These are phyloP conservation scores for Acephala macrosclerotiorum DNA, from an alignment of 2,329 filamentous ascomycete genomes.

Conservation along the genomic window DNA sequence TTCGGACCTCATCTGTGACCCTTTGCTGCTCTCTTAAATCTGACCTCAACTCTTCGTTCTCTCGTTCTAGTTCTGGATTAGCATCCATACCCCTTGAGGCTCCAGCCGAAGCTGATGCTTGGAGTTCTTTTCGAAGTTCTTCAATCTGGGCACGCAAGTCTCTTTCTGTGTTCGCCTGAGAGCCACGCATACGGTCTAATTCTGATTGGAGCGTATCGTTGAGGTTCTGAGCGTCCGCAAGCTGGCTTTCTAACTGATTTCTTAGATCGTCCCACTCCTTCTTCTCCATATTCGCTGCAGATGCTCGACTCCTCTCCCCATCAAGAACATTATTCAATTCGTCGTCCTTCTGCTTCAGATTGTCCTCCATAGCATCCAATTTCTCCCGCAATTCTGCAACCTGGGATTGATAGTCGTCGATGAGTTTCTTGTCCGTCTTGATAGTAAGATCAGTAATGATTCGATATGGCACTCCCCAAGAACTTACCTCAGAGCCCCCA, in stretches of 20 bases:
- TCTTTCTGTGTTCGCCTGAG: slow-evolving; percentile 69
- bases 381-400: slow-evolving; percentile 78
- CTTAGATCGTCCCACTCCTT: slow-evolving; percentile 75
- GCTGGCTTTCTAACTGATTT: slow-evolving; percentile 72
- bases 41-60: slow-evolving; percentile 73
- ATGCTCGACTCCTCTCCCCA: slow-evolving; percentile 61
- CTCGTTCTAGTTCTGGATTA: slow-evolving; percentile 62
- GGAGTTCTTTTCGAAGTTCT: slow-evolving; percentile 51
- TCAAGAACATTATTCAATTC: slow-evolving; percentile 69
- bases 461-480: slow-evolving; percentile 15
- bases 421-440: slow-evolving; percentile 72
- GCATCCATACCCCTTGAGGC: slow-evolving; percentile 41
- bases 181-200: slow-evolving; percentile 74
- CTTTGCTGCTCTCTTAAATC: slow-evolving; percentile 78
- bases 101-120: slow-evolving; percentile 30
- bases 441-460: slow-evolving; percentile 30
- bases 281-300: slow-evolving; percentile 66
- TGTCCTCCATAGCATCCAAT: slow-evolving; percentile 73
- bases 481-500: slow-evolving; percentile 48
- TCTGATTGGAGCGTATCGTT: slow-evolving; percentile 83
- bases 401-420: slow-evolving; percentile 83
- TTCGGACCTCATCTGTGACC: slow-evolving; percentile 85
- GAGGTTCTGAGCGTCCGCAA: slow-evolving; percentile 77
- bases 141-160: slow-evolving; percentile 71
- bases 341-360: slow-evolving; percentile 74